A percentile compares a stretch with the other conserved stretches of the same genome.
These are phyloP conservation scores for Fagus sylvatica DNA, from an alignment of 306 rosid genomes.

Conservation along the genomic window DNA sequence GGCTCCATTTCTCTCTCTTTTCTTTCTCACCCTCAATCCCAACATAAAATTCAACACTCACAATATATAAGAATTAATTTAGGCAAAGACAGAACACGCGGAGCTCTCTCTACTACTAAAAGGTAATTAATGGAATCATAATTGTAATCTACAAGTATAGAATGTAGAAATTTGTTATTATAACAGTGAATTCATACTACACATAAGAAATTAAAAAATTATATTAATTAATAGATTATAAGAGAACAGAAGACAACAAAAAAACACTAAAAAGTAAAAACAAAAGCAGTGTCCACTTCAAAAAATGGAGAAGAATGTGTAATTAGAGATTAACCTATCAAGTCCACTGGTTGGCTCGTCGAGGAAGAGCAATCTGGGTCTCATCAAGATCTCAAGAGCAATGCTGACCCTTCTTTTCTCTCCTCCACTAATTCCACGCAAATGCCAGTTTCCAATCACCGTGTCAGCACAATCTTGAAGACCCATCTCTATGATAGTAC, in stretches of 20 bases:
- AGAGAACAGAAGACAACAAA: no score
- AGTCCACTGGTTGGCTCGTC: conserved; percentile 99
- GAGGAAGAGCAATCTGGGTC: conserved; percentile 88
- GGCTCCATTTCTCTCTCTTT: no score
- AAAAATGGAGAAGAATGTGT: not conserved
- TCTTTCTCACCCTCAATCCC: no score
- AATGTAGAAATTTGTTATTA: no score
- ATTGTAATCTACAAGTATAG: no score
- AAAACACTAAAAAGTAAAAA: not conserved
- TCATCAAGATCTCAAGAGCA: conserved; percentile 86
- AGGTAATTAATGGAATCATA: no score
- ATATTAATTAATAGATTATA: no score
- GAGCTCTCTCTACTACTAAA: not conserved
- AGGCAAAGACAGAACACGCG: not conserved
- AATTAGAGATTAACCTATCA: conserved; percentile 55
- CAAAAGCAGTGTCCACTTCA: not conserved
- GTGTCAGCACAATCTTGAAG: conserved; percentile 97
- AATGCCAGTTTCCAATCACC: conserved; percentile 92
- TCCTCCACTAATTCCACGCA: conserved; percentile 96
- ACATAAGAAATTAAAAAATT: no score
- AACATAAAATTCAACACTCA: no score
- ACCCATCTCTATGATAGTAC: conserved; percentile 94
- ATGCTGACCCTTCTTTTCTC: conserved; percentile 96
- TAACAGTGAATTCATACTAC: no score
- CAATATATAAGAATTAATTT: not conserved